phyloP scores from a whole-genome alignment of 2,329 filamentous ascomycete genomes.

The Alternaria novae-zelandiae region DNA sequence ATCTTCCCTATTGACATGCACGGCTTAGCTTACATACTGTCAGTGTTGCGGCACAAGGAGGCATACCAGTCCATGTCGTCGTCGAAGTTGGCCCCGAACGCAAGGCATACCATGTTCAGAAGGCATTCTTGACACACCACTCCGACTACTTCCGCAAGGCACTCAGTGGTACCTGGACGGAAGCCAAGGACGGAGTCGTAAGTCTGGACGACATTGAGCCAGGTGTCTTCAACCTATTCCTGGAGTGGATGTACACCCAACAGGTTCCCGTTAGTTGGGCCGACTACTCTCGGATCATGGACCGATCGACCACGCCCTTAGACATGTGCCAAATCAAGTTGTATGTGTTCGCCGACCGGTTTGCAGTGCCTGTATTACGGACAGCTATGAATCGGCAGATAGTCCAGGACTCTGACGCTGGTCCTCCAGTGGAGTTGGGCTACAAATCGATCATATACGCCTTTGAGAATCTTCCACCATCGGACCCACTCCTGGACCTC shows the following conservation, averaged over 20 bases:
- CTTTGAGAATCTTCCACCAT: background rate
- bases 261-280: background rate
- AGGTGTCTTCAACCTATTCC: constrained; percentile 4
- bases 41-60: too few relatives aligned
- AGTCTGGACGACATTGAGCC: constrained; percentile 10
- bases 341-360: constrained; percentile 14
- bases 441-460: too few relatives aligned
- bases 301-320: too few relatives aligned
- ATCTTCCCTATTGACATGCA: too few relatives aligned
- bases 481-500: background rate
- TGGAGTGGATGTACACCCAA: constrained; percentile 17
- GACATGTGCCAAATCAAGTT: constrained; percentile 4
- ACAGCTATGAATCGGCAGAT: constrained; percentile 1
- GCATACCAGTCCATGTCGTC: too few relatives aligned
- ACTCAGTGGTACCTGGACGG: constrained; percentile 13
- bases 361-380: constrained; percentile 6
- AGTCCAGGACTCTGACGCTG: too few relatives aligned
- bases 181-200: constrained; percentile 6
- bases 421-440: too few relatives aligned
- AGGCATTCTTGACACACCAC: constrained; percentile 9
- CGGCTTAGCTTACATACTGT: too few relatives aligned
- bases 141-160: constrained; percentile 23
- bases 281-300: too few relatives aligned
- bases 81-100: constrained; percentile 14
- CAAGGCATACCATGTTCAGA: constrained; percentile 16